These are phyloP conservation scores for Venturia effusa DNA, from an alignment of 2,329 filamentous ascomycete genomes.

Conservation along the genomic window DNA sequence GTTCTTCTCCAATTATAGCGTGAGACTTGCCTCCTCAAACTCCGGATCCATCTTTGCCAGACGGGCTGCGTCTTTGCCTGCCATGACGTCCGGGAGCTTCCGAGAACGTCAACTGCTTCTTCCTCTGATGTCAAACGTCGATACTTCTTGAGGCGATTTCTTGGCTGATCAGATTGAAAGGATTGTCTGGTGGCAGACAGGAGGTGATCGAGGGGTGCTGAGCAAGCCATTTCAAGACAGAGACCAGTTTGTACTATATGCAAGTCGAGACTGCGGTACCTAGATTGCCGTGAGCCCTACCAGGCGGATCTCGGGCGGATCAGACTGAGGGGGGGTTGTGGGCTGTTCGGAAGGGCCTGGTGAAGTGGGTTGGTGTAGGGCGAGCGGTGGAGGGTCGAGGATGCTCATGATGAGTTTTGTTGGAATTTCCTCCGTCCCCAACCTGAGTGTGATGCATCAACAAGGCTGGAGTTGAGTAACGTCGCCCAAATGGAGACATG, in stretches of 20 bases:
- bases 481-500: neutral
- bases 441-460: neutral
- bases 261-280: neutral
- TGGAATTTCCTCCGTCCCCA: neutral
- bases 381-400: too few species aligned
- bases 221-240: neutral
- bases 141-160: conserved; percentile 10
- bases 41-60: conserved; percentile 12
- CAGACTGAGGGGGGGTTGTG: neutral
- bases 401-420: neutral
- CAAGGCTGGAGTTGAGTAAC: neutral
- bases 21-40: conserved; percentile 8
- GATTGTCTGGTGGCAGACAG: conserved; percentile 4
- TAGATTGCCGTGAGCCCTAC: neutral
- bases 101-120: neutral
- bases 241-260: neutral
- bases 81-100: conserved; percentile 1
- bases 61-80: conserved; percentile 8
- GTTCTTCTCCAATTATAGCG: neutral
- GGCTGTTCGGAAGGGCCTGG: neutral
- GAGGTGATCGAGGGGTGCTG: neutral
- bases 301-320: neutral
- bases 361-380: too few species aligned
- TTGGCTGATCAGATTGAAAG: conserved; percentile 2
- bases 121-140: neutral